phyloP scores from a whole-genome alignment of 768 basidiomycete genomes.

The Mycena polygramma region DNA sequence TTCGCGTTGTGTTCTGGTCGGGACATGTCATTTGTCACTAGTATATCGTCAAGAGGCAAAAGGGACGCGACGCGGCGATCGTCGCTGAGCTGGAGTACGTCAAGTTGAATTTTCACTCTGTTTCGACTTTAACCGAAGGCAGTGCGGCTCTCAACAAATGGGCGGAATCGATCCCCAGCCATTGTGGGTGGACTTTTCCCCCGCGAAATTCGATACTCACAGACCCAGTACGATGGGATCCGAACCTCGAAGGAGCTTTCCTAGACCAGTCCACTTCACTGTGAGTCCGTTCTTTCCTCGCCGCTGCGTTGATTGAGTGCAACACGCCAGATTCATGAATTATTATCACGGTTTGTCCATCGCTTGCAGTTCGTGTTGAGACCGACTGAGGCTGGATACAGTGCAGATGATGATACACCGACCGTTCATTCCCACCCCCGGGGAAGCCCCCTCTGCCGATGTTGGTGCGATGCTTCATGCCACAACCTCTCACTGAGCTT shows the following conservation, averaged over 20 bases:
- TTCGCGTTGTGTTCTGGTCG: not conserved
- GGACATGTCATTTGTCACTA: not conserved
- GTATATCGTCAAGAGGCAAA: conserved; percentile 22
- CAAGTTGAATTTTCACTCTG: too few relatives aligned
- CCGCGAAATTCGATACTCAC: not conserved
- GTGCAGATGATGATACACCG: conserved; percentile 60
- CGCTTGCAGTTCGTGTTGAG: not conserved
- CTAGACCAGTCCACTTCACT: conserved; percentile 31
- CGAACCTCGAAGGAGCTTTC: conserved; percentile 42
- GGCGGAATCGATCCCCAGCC: conserved; percentile 66
- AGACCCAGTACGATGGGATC: conserved; percentile 55
- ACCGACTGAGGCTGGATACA: conserved; percentile 13
- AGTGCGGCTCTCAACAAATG: conserved; percentile 68
- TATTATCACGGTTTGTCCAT: conserved; percentile 50
- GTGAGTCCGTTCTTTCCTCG: not conserved
- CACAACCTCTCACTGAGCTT: too few relatives aligned
- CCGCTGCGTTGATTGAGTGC: not conserved
- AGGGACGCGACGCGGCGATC: not conserved
- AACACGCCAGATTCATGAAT: conserved; percentile 41
- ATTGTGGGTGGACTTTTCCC: conserved; percentile 40
- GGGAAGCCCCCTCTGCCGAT: not conserved
- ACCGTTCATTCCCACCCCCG: conserved; percentile 55
- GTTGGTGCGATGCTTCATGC: not conserved
- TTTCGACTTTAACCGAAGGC: not conserved
- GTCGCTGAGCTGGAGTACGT: conserved; percentile 32